phyloP scores from a whole-genome alignment of 768 basidiomycete genomes.

The Lactarius psammicola region DNA sequence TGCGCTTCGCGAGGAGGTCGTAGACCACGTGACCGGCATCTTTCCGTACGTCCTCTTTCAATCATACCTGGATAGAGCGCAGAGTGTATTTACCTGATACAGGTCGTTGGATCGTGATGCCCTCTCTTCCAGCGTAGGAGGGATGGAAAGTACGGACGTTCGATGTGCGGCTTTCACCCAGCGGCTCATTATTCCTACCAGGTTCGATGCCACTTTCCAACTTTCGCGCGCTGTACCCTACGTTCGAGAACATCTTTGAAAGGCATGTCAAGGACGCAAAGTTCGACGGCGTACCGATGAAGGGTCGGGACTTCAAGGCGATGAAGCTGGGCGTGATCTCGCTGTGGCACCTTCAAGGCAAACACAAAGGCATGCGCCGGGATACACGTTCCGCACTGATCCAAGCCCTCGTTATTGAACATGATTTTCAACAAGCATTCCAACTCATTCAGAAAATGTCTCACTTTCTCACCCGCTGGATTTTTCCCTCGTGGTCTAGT shows the following conservation, averaged over 20 bases:
- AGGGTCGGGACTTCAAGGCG: background rate
- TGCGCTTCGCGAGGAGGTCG: background rate
- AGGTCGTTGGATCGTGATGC: conserved; percentile 1
- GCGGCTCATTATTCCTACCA: background rate
- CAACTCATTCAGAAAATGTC: background rate
- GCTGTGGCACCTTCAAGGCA: background rate
- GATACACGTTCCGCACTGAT: background rate
- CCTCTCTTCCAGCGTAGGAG: background rate
- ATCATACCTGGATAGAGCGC: background rate
- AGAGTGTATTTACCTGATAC: background rate
- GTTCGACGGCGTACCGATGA: background rate
- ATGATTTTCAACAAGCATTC: background rate
- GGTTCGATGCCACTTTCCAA: background rate
- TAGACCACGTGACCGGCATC: background rate
- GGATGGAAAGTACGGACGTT: background rate
- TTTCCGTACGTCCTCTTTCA: conserved; percentile 10
- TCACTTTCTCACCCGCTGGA: background rate
- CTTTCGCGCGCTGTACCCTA: background rate
- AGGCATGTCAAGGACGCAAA: background rate
- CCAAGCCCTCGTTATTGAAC: background rate
- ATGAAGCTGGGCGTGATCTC: conserved; percentile 4
- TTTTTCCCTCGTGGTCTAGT: background rate
- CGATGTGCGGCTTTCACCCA: background rate
- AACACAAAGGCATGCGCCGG: background rate
- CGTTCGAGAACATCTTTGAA: background rate